Evolutionary conservation across 148 eudicot genomes (phyloP), one percentile per base, ranked within the genome.

Genomic region (Rhododendron griersonianum): DNA sequence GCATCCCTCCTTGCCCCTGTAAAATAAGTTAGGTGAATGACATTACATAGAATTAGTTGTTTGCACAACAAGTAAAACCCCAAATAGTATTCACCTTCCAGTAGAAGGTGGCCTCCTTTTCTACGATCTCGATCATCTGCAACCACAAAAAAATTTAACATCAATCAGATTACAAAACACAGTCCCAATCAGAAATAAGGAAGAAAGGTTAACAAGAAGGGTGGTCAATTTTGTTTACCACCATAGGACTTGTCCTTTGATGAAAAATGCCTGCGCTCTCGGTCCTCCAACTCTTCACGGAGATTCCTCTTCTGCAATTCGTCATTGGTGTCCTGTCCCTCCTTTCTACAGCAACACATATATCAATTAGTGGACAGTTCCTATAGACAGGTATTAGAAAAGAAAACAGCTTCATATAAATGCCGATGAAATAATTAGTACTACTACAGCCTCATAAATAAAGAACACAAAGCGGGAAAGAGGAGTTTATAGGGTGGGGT

Each of bases 71-170:
- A 37, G 48, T 19, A 61, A 48, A 41, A 25, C 11, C 35, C 5
- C 57, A 59, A 44, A 53, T 55, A 84, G 69, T 78, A 84, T 80
- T 76, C 86, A 96, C 99, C 99, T 94, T 97, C 98, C 84, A 97
- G 89, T 28, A 94, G 93, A 87, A 95, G 93, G 81, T 93, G 94
- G 79, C 93, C 84, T 63, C 98, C 94, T 88, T 92, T 95, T 83
- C 96, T 83, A 87, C 95, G 98, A 89, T 96, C 99, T 91, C 95
- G 91, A 71, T 94, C 98, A 87, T 95, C 99, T 96, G 93, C 87
- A 91, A 90, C 8, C 84, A 91, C 19, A 86, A 18, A 84, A 41
- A 21, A 81, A 69, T 1, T 21, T 51, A 37, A 61, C 14, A 21
- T 83, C 37, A 80, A 86, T 9, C 61, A 9, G n/a, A n/a, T 63